phyloP scores from a whole-genome alignment of 2,329 filamentous ascomycete species.

The Domatiomyces globalis region DNA sequence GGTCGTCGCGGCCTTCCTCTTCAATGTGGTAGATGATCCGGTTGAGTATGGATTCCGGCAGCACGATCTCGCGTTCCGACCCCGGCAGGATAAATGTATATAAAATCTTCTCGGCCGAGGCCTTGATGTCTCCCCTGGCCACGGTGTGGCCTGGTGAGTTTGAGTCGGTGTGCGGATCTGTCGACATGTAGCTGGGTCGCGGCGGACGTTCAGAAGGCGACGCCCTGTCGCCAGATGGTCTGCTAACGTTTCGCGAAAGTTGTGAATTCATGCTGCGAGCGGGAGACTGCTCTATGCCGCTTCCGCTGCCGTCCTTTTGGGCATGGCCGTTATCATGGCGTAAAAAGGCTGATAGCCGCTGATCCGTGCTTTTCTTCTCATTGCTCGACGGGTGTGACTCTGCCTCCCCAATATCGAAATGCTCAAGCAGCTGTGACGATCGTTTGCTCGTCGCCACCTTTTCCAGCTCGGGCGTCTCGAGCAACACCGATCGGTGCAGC shows the following conservation, averaged over 20 bases:
- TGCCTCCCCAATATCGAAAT: slow-evolving; percentile 53
- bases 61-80: slow-evolving; percentile 90
- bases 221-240: slow-evolving; percentile 18
- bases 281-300: slow-evolving; percentile 11
- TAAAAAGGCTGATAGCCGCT: slow-evolving; percentile 80
- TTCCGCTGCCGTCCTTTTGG: slow-evolving; percentile 25
- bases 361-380: slow-evolving; percentile 65
- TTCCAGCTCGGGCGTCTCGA: slow-evolving; percentile 83
- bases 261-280: slow-evolving; percentile 33
- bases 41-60: slow-evolving; percentile 73
- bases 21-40: slow-evolving; percentile 82
- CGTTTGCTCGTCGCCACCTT: slow-evolving; percentile 59
- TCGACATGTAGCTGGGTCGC: slow-evolving; percentile 48
- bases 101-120: slow-evolving; percentile 95
- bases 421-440: slow-evolving; percentile 67
- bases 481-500: slow-evolving; percentile 77
- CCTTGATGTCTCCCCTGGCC: slow-evolving; percentile 74
- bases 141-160: slow-evolving; percentile 74
- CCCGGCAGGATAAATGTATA: slow-evolving; percentile 91
- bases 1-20: slow-evolving; percentile 80
- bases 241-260: slow-evolving; percentile 20
- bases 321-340: slow-evolving; percentile 34
- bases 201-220: slow-evolving; percentile 35
- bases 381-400: slow-evolving; percentile 15
- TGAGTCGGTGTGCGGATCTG: slow-evolving; percentile 55